Conservation (phyloP, 768 basidiomycete genomes). For the Tricholoma saponaceum region DNA sequence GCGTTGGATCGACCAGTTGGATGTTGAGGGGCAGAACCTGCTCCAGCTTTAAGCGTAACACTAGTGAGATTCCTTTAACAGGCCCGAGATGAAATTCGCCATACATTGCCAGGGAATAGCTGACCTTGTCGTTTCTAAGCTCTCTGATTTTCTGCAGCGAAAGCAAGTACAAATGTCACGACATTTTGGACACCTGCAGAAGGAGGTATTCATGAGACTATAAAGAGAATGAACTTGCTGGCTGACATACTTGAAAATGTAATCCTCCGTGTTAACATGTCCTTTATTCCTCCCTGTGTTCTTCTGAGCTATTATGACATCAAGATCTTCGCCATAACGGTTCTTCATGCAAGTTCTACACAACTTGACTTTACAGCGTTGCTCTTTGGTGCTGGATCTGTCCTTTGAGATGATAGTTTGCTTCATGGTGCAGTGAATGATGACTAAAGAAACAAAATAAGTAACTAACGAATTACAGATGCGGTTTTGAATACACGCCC, state of each 20-base stretch:
- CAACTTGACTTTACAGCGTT: constrained; percentile 54
- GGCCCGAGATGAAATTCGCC: not conserved
- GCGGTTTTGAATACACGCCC: constrained; percentile 29
- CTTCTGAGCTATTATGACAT: constrained; percentile 31
- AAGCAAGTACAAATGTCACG: constrained; percentile 64
- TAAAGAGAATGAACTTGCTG: not conserved
- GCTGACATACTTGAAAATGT: constrained; percentile 48
- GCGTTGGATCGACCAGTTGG: not conserved
- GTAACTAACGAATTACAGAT: constrained; percentile 3
- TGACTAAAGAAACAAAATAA: constrained; percentile 4
- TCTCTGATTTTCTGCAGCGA: constrained; percentile 59
- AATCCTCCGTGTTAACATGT: constrained; percentile 26
- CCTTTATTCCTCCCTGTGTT: constrained; percentile 11
- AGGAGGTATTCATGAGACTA: not conserved
- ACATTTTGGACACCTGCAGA: constrained; percentile 64
- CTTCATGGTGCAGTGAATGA: constrained; percentile 33
- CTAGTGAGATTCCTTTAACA: not conserved
- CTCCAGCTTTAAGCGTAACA: constrained; percentile 1
- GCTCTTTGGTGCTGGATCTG: constrained; percentile 21
- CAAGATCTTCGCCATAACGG: constrained; percentile 54
- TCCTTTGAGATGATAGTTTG: constrained; percentile 16
- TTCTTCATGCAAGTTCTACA: constrained; percentile 67
- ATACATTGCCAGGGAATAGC: constrained; percentile 8
- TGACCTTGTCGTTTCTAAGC: constrained; percentile 57
- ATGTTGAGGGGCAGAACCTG: constrained; percentile 1